Conservation (phyloP, 2,329 filamentous ascomycete species). For the Bipolaris gigantea region DNA sequence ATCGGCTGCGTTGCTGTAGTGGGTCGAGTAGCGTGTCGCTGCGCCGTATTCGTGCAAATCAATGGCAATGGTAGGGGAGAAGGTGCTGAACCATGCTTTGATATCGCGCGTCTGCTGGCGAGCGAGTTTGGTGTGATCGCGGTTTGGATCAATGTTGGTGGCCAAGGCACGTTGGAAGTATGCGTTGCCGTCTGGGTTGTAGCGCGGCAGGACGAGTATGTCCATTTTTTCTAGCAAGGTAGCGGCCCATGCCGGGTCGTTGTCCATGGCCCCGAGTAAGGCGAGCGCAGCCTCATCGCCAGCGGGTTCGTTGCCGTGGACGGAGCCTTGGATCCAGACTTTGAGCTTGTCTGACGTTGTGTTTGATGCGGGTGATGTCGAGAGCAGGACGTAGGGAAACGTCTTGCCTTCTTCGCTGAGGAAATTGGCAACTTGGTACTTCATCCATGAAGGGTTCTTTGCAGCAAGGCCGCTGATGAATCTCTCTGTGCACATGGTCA, state of each 20-base stretch:
- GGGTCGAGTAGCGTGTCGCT: conserved; percentile 26
- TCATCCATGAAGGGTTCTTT: conserved; percentile 40
- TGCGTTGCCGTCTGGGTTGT: conserved; percentile 43
- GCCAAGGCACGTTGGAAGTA: conserved; percentile 44
- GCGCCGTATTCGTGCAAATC: conserved; percentile 45
- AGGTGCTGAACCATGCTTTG: conserved; percentile 36
- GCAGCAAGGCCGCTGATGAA: conserved; percentile 34
- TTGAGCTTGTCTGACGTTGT: conserved; percentile 30
- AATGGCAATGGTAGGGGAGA: conserved; percentile 40
- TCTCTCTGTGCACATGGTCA: conserved; percentile 11
- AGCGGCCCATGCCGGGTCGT: conserved; percentile 36
- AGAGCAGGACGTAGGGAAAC: conserved; percentile 39
- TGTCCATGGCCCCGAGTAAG: conserved; percentile 41
- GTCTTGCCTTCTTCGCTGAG: conserved; percentile 39
- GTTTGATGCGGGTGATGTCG: conserved; percentile 11
- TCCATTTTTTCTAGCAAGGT: conserved; percentile 39
- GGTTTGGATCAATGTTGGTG: conserved; percentile 44
- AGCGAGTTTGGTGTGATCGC: conserved; percentile 43
- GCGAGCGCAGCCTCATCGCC: conserved; percentile 43
- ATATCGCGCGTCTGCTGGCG: conserved; percentile 43
- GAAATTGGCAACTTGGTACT: conserved; percentile 31
- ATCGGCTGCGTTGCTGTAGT: conserved; percentile 41
- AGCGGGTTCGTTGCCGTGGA: conserved; percentile 46
- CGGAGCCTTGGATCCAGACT: conserved; percentile 44
- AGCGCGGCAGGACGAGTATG: conserved; percentile 40